Evolutionary conservation across 441 rosid genomes (phyloP).

Genomic region (Rhodomyrtus psidioides): DNA sequence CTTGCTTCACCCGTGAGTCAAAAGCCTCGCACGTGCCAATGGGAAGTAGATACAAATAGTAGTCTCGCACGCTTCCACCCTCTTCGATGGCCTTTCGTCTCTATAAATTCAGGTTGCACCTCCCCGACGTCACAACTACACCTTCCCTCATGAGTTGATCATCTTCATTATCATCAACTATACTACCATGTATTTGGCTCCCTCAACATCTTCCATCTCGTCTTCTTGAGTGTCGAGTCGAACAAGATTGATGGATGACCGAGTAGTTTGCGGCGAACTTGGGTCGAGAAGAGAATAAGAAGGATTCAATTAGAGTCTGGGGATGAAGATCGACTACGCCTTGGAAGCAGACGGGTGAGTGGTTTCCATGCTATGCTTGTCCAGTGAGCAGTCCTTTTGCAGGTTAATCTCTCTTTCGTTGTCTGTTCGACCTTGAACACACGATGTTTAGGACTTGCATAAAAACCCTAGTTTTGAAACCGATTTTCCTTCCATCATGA

Average conservation of each 20-base stretch:
- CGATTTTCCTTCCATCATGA: not conserved
- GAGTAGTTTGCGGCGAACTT: not conserved
- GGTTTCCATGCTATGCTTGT: not conserved
- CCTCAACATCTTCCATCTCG: not conserved
- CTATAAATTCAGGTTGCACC: not conserved
- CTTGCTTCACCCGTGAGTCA: conserved; percentile 1
- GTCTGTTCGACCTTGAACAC: conserved; percentile 3
- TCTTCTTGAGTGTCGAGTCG: not conserved
- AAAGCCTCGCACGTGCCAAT: not conserved
- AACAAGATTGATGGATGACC: not conserved
- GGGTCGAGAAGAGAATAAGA: not conserved
- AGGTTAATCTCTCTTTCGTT: not conserved
- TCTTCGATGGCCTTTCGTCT: not conserved
- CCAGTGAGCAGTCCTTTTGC: conserved; percentile 1
- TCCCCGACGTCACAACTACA: not conserved
- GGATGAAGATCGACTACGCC: not conserved
- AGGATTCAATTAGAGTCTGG: not conserved
- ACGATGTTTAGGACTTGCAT: not conserved
- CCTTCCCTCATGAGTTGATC: not conserved
- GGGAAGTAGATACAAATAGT: not conserved
- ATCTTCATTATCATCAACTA: not conserved
- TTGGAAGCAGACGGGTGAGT: not conserved
- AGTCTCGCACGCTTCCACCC: not conserved
- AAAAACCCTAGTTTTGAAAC: not conserved
- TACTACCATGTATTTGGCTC: not conserved